Evolutionary conservation across 371 early-diverging fungal species (phyloP).

Genomic region (Rhizopus sp.): DNA sequence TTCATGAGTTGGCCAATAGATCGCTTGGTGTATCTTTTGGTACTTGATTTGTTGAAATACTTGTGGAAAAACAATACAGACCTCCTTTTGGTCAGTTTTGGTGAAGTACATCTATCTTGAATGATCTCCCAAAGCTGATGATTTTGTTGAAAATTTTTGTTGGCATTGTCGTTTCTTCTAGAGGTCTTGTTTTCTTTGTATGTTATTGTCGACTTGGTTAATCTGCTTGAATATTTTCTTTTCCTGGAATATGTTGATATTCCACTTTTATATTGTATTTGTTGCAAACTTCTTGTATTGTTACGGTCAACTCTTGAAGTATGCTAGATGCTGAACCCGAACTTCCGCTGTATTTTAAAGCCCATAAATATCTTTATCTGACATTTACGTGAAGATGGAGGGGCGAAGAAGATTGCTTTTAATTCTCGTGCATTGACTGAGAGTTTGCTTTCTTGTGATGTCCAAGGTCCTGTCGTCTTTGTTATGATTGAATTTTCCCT

Average conservation of each 20-base stretch:
- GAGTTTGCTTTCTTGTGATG: not conserved
- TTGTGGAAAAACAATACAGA: conserved; percentile 6
- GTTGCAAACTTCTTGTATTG: conserved; percentile 17
- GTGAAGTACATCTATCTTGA: conserved; percentile 15
- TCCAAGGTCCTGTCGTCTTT: not conserved
- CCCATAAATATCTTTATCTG: conserved; percentile 8
- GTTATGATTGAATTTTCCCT: not conserved
- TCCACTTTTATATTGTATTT: conserved; percentile 4
- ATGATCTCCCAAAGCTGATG: conserved; percentile 10
- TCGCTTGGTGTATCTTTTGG: not conserved
- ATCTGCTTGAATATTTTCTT: conserved; percentile 12
- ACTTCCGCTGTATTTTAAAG: conserved; percentile 18
- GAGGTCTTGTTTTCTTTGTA: not conserved
- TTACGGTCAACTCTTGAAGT: conserved; percentile 13
- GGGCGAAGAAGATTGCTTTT: conserved; percentile 2
- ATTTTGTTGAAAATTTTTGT: conserved; percentile 1
- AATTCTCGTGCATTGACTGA: conserved; percentile 4
- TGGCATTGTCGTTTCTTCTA: conserved; percentile 13
- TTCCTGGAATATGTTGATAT: conserved; percentile 18
- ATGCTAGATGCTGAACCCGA: conserved; percentile 12
- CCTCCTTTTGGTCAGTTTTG: conserved; percentile 10
- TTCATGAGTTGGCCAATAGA: conserved; percentile 7
- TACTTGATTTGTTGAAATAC: not conserved
- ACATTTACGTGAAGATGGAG: not conserved
- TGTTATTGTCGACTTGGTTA: not conserved